A percentile compares a stretch with the other conserved stretches of the same genome.
Evolutionary conservation across 2,329 filamentous ascomycete species (phyloP).

Genomic region (Penicillium sp.): DNA sequence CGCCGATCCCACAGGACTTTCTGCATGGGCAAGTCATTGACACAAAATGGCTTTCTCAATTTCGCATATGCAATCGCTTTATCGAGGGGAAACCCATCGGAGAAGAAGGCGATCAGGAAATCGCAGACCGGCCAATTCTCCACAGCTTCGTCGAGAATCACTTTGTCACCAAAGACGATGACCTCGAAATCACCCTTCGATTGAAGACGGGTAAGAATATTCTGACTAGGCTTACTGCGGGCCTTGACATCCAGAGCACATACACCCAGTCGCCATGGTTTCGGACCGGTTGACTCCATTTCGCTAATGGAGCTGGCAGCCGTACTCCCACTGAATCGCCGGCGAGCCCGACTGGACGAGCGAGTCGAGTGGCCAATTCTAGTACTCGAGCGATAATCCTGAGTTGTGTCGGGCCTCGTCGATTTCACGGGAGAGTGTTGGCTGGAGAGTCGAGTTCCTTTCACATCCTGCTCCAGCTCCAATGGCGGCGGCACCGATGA

Average conservation of each 20-base stretch:
- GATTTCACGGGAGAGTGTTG: slow-evolving; percentile 25
- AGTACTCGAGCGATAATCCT: slow-evolving; percentile 45
- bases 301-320: slow-evolving; percentile 78
- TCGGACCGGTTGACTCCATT: slow-evolving; percentile 55
- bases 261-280: slow-evolving; percentile 78
- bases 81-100: slow-evolving; percentile 93
- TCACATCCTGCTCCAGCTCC: slow-evolving; percentile 23
- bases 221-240: slow-evolving; percentile 93
- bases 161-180: slow-evolving; percentile 97
- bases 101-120: slow-evolving; percentile 98
- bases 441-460: slow-evolving; percentile 16
- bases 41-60: slow-evolving; percentile 91
- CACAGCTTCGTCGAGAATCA: slow-evolving; percentile 94
- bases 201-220: slow-evolving; percentile 91
- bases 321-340: slow-evolving; percentile 81
- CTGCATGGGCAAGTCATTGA: slow-evolving; percentile 98
- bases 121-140: slow-evolving; percentile 97
- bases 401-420: slow-evolving; percentile 29
- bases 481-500: slow-evolving; percentile 14
- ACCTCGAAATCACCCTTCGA: slow-evolving; percentile 93
- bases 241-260: slow-evolving; percentile 96
- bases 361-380: slow-evolving; percentile 42
- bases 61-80: slow-evolving; percentile 97
- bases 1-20: slow-evolving; percentile 95
- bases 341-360: slow-evolving; percentile 72